These are phyloP conservation scores for Byssochlamys sp. DNA, from an alignment of 2,329 filamentous ascomycete species.

Conservation along the genomic window DNA sequence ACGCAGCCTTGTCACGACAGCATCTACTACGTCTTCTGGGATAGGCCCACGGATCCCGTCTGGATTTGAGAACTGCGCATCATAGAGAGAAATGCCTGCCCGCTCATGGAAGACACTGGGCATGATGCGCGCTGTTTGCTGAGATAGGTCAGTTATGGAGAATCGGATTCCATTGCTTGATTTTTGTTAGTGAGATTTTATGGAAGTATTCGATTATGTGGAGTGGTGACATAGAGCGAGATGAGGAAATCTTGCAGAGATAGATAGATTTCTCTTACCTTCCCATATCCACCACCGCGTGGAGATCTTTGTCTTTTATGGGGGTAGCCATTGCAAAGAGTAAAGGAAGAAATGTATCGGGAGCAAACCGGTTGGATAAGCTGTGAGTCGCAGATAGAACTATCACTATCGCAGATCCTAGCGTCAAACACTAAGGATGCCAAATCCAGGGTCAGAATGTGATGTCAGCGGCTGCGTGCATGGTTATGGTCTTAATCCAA, in stretches of 20 bases:
- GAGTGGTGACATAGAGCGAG: background rate
- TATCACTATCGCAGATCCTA: background rate
- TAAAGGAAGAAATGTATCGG: background rate
- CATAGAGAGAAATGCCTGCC: slow-evolving; percentile 74
- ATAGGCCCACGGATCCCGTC: slow-evolving; percentile 43
- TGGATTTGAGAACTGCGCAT: slow-evolving; percentile 51
- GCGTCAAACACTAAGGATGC: too few species aligned
- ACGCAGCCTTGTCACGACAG: slow-evolving; percentile 57
- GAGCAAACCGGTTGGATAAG: background rate
- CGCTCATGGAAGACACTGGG: slow-evolving; percentile 70
- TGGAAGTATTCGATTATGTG: background rate
- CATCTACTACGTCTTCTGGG: slow-evolving; percentile 48
- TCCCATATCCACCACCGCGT: slow-evolving; percentile 33
- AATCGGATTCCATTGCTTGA: slow-evolving; percentile 79
- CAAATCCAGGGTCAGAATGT: too few species aligned
- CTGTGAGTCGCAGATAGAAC: background rate
- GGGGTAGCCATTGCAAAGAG: background rate
- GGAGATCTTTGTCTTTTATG: slow-evolving; percentile 13
- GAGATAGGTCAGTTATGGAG: slow-evolving; percentile 72
- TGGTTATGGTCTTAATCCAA: too few species aligned
- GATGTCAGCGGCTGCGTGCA: too few species aligned
- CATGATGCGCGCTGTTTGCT: slow-evolving; percentile 61
- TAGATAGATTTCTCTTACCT: slow-evolving; percentile 20
- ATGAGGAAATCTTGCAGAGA: background rate
- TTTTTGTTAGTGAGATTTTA: background rate